Evolutionary conservation across 306 rosid genomes (phyloP).

Genomic region (Vicia faba): DNA sequence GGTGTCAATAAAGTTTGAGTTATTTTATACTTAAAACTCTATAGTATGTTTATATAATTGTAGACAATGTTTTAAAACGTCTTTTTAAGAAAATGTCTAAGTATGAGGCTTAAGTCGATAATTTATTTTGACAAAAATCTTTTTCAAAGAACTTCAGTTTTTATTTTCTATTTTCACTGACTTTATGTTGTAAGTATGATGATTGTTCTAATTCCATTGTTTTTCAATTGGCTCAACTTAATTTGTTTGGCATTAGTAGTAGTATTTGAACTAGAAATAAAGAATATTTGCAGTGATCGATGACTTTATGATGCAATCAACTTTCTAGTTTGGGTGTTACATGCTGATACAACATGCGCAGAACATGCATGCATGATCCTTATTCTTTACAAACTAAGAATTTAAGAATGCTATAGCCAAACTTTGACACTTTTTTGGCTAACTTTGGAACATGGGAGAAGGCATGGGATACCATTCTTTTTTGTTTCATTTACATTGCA

Average conservation of each 20-base stretch:
- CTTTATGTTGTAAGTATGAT: not conserved
- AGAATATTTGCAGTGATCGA: not conserved
- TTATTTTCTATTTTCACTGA: no score
- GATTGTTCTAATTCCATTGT: constrained; percentile 25
- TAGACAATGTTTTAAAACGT: no score
- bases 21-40: no score
- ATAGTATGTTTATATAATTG: no score
- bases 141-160: no score
- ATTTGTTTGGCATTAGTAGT: constrained; percentile 24
- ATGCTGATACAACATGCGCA: constrained; percentile 37
- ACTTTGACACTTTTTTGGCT: constrained; percentile 43
- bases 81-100: no score
- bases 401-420: constrained; percentile 35
- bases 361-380: constrained; percentile 39
- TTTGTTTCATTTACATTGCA: constrained; percentile 50
- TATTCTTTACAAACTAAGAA: constrained; percentile 35
- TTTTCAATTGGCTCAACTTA: not conserved
- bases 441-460: constrained; percentile 44
- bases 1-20: no score
- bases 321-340: constrained; percentile 29
- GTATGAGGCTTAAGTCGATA: no score
- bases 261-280: constrained; percentile 24
- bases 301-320: constrained; percentile 38
- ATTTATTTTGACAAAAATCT: no score
- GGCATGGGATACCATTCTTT: constrained; percentile 63